Evolutionary conservation across 139 green algal species (phyloP).

Genomic region (Penium margaritaceum): DNA sequence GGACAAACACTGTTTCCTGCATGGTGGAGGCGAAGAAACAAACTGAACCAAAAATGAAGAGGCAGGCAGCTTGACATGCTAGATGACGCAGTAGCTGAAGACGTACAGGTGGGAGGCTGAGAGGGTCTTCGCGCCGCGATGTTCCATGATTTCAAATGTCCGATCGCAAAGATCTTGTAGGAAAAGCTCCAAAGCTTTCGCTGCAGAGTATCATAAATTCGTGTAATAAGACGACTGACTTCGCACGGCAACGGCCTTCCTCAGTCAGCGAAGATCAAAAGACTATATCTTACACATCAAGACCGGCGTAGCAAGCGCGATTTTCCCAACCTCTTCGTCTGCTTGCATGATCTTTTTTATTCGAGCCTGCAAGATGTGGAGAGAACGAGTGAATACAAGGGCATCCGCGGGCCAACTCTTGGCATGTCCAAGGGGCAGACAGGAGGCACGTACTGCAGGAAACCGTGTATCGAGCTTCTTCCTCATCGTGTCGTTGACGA

Average conservation of each 20-base stretch:
- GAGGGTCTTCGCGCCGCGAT: conserved; percentile 63
- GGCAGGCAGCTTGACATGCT: neutral
- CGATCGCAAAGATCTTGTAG: conserved; percentile 64
- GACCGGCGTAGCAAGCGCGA: conserved; percentile 73
- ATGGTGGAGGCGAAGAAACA: neutral
- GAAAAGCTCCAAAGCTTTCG: conserved; percentile 78
- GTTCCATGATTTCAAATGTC: conserved; percentile 52
- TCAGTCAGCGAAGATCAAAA: too few relatives aligned
- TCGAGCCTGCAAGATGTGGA: too few relatives aligned
- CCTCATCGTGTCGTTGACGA: too few relatives aligned
- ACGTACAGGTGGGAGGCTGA: conserved; percentile 71
- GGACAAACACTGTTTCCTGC: conserved; percentile 18
- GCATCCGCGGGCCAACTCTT: too few relatives aligned
- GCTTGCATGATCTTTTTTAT: conserved; percentile 92
- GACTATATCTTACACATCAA: conserved; percentile 74
- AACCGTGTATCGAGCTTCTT: conserved; percentile 42
- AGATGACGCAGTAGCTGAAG: too few relatives aligned
- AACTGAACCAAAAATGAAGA: neutral
- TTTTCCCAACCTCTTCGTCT: conserved; percentile 90
- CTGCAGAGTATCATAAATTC: too few relatives aligned
- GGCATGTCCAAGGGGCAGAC: too few relatives aligned
- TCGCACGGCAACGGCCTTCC: too few relatives aligned
- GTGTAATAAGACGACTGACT: too few relatives aligned
- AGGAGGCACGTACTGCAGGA: conserved; percentile 28
- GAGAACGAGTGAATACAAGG: too few relatives aligned